Conservation (phyloP, 306 rosid species). For the Senna siamea region DNA sequence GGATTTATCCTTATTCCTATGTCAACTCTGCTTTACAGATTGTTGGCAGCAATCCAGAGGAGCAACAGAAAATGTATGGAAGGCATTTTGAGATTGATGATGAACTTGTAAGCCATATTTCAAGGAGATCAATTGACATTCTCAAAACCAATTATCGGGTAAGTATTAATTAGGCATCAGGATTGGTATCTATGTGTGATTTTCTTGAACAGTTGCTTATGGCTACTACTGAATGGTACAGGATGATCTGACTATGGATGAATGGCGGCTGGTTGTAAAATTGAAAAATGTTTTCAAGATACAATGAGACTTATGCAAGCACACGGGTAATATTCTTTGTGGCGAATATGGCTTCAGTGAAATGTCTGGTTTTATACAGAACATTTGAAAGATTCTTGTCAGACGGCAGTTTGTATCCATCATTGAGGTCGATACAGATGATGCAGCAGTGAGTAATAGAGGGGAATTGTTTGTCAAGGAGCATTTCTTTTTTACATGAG, state of each 20-base stretch:
- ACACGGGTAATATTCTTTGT: neutral
- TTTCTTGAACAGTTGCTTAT: conserved; percentile 18
- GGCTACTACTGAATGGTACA: conserved; percentile 38
- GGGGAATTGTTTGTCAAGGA: neutral
- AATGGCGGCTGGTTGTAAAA: conserved; percentile 84
- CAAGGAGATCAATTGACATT: conserved; percentile 84
- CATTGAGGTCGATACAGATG: neutral
- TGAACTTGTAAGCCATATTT: conserved; percentile 92
- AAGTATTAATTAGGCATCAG: conserved; percentile 36
- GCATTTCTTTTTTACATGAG: neutral
- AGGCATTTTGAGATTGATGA: conserved; percentile 94
- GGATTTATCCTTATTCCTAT: conserved; percentile 12
- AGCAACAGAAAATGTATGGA: conserved; percentile 94
- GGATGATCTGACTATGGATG: conserved; percentile 77
- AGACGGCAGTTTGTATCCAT: neutral
- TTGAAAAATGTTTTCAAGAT: conserved; percentile 83
- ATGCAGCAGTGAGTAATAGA: neutral
- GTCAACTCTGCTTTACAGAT: conserved; percentile 61
- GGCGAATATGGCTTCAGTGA: neutral
- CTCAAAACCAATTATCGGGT: conserved; percentile 89
- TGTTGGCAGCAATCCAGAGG: conserved; percentile 74
- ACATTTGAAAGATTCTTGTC: neutral
- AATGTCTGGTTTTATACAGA: conserved; percentile 22
- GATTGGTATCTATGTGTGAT: neutral
- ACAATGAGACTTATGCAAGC: conserved; percentile 47